Conservation (phyloP, 108 stramenopile species). For the Pseudonitzschia delicatissima region DNA sequence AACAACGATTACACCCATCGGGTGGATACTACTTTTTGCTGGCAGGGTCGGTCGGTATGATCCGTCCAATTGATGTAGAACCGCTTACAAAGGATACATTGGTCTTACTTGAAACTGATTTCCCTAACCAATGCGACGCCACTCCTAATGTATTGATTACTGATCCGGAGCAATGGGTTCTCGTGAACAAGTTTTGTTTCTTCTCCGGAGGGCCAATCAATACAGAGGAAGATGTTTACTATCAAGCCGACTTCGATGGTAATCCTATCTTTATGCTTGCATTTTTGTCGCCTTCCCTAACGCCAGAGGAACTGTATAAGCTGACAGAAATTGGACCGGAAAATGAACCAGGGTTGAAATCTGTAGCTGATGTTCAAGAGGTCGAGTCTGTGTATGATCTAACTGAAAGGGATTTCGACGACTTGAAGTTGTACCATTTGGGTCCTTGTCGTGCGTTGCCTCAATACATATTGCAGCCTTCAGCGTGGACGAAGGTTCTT, state of each 20-base stretch:
- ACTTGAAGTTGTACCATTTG: slow-evolving; percentile 82
- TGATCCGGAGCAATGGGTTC: slow-evolving; percentile 75
- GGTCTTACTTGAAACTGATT: slow-evolving; percentile 83
- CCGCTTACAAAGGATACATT: slow-evolving; percentile 78
- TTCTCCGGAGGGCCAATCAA: slow-evolving; percentile 89
- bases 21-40: slow-evolving; percentile 86
- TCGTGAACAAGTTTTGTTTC: slow-evolving; percentile 88
- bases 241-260: slow-evolving; percentile 82
- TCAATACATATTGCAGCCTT: slow-evolving; percentile 72
- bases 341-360: slow-evolving; percentile 52
- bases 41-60: slow-evolving; percentile 78
- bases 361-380: slow-evolving; percentile 63
- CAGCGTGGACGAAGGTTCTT: slow-evolving; percentile 80
- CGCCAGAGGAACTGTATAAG: slow-evolving; percentile 78
- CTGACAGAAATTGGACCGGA: slow-evolving; percentile 32
- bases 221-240: slow-evolving; percentile 86
- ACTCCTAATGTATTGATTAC: slow-evolving; percentile 61
- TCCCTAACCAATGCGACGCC: slow-evolving; percentile 70
- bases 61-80: slow-evolving; percentile 80
- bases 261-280: slow-evolving; percentile 86
- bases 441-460: slow-evolving; percentile 85
- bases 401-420: slow-evolving; percentile 80
- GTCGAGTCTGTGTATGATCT: slow-evolving; percentile 84
- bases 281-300: slow-evolving; percentile 75
- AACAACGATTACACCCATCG: slow-evolving; percentile 69